Percentiles rank a stretch among this genome's conserved stretches.
Conservation (phyloP, 331 rosid species). For the Telfairia occidentalis region DNA sequence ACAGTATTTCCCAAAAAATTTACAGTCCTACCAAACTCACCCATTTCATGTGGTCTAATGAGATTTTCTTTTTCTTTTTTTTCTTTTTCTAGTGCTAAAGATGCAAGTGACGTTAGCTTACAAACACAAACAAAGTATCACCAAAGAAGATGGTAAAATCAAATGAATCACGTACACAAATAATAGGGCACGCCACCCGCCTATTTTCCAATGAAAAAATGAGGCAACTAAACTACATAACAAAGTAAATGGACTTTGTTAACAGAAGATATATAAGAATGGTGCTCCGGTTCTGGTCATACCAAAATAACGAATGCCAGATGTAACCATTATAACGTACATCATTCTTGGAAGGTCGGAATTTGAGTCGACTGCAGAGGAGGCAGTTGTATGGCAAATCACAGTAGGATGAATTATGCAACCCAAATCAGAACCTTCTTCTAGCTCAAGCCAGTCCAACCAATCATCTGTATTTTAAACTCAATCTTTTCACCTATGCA, state of each 20-base stretch:
- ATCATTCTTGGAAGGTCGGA: background rate
- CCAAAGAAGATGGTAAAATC: slow-evolving; percentile 1
- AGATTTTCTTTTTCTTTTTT: no score
- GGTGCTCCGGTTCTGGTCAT: background rate
- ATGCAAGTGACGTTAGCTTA: slow-evolving; percentile 6
- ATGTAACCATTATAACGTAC: background rate
- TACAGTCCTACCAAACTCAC: background rate
- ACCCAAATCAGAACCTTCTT: background rate
- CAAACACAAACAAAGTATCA: background rate
- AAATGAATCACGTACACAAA: slow-evolving; percentile 4
- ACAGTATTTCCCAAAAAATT: background rate
- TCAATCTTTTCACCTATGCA: slow-evolving; percentile 28
- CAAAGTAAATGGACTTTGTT: background rate
- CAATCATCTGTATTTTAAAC: background rate
- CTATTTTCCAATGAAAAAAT: slow-evolving; percentile 11
- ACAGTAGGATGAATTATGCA: no score
- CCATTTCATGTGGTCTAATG: background rate
- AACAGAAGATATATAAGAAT: slow-evolving; percentile 5
- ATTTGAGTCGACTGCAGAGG: slow-evolving; percentile 18
- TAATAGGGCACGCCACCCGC: background rate
- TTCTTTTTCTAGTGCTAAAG: background rate
- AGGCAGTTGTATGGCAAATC: slow-evolving; percentile 22
- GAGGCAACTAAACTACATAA: background rate
- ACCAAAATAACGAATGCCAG: background rate
- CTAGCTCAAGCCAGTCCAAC: slow-evolving; percentile 7